Percentiles rank a stretch among this genome's conserved stretches.
These are phyloP conservation scores for Luffa acutangula DNA, from an alignment of 306 rosid genomes.

Conservation along the genomic window DNA sequence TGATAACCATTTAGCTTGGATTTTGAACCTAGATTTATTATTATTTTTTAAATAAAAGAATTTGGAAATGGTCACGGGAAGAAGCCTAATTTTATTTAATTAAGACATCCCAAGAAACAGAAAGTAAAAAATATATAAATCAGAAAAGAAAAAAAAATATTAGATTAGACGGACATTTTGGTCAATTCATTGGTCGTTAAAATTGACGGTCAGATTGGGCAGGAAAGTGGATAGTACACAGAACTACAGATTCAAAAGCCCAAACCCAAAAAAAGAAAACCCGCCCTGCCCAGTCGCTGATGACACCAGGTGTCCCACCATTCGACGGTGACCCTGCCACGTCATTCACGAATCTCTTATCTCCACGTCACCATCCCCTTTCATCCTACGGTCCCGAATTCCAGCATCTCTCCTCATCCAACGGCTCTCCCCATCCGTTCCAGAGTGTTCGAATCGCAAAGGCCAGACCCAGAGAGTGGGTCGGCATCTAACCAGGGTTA, in stretches of 20 bases:
- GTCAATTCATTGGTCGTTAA: constrained; percentile 1
- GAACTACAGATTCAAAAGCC: not conserved
- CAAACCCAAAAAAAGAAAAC: constrained; percentile 2
- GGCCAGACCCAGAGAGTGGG: constrained; percentile 14
- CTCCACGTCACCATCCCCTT: constrained; percentile 40
- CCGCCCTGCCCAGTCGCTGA: not conserved
- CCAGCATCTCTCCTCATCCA: not conserved
- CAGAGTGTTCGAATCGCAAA: constrained; percentile 46
- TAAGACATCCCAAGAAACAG: too few relatives aligned
- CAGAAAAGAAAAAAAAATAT: not conserved
- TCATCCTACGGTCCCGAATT: not conserved
- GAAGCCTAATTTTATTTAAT: not conserved
- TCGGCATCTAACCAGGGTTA: constrained; percentile 41
- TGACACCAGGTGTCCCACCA: constrained; percentile 9
- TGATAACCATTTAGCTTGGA: too few relatives aligned
- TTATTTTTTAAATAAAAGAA: too few relatives aligned
- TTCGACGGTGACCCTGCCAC: not conserved
- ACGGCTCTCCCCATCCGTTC: constrained; percentile 27
- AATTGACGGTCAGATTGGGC: not conserved
- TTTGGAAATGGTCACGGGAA: too few relatives aligned
- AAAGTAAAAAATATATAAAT: not conserved
- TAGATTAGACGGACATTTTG: not conserved
- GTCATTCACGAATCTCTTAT: constrained; percentile 31
- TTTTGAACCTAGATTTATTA: too few relatives aligned
- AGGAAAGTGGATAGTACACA: not conserved